A percentile compares a stretch with the other conserved stretches of the same genome.
Evolutionary conservation across 2,329 filamentous ascomycete species (phyloP).

Genomic region (Colletotrichum orbiculare): DNA sequence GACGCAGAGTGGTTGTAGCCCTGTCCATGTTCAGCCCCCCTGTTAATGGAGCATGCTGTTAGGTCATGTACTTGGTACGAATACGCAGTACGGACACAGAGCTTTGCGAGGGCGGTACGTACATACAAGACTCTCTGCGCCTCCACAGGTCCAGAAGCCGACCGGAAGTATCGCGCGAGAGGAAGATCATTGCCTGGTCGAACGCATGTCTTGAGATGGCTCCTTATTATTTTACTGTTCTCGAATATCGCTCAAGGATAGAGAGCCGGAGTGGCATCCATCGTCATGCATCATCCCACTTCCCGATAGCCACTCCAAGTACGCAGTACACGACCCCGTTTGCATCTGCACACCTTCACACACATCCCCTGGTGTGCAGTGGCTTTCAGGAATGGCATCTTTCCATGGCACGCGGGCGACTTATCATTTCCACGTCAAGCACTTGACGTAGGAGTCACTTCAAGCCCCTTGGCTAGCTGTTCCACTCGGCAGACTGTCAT

Average conservation of each 20-base stretch:
- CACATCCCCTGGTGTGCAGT: too few species aligned
- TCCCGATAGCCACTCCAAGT: conserved; percentile 21
- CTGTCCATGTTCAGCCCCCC: conserved; percentile 25
- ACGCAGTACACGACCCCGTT: too few species aligned
- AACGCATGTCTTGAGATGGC: background rate
- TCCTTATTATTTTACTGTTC: background rate
- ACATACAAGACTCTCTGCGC: too few species aligned
- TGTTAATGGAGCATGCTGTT: conserved; percentile 7
- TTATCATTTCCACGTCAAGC: conserved; percentile 18
- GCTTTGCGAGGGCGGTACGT: too few species aligned
- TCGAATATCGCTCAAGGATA: conserved; percentile 5
- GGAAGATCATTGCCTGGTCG: too few species aligned
- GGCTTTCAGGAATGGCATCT: too few species aligned
- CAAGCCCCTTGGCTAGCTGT: conserved; percentile 22
- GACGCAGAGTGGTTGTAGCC: conserved; percentile 1
- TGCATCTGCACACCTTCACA: too few species aligned
- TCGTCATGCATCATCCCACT: conserved; percentile 25
- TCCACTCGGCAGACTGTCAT: background rate
- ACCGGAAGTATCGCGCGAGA: too few species aligned
- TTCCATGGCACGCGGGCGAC: conserved; percentile 14
- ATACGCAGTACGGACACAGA: too few species aligned
- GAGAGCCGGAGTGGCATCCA: conserved; percentile 8
- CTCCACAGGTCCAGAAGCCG: background rate
- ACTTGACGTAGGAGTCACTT: conserved; percentile 9
- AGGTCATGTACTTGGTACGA: too few species aligned